Evolutionary conservation across 202 grass and related monocot species (phyloP).

Genomic region (Digitaria exilis): DNA sequence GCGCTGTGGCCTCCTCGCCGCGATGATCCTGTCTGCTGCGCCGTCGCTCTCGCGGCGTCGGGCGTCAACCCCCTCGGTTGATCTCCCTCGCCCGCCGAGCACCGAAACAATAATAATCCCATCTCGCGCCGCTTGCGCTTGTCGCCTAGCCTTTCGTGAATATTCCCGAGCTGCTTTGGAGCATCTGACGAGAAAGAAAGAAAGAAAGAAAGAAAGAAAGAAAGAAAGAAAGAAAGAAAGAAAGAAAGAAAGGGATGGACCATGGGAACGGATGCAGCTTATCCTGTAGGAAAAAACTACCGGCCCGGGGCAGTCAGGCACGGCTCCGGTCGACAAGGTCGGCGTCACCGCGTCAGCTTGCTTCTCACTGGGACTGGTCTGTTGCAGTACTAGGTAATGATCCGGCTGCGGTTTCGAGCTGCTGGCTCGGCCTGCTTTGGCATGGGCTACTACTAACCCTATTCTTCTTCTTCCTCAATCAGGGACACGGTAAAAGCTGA

Average conservation of each 20-base stretch:
- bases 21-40: conserved; percentile 33
- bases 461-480: background rate
- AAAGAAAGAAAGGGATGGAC: background rate
- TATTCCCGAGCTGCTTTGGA: conserved; percentile 45
- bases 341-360: conserved; percentile 34
- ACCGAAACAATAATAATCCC: conserved; percentile 3
- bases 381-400: conserved; percentile 40
- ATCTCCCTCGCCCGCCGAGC: conserved; percentile 37
- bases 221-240: conserved; percentile 17
- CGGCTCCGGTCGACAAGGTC: conserved; percentile 31
- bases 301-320: conserved; percentile 12
- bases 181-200: conserved; percentile 40
- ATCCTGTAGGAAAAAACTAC: conserved; percentile 25
- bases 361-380: conserved; percentile 30
- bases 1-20: background rate
- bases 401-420: conserved; percentile 7
- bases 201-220: background rate
- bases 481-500: background rate
- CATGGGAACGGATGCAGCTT: background rate
- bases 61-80: conserved; percentile 32
- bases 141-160: conserved; percentile 53
- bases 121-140: conserved; percentile 16
- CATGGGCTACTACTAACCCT: conserved; percentile 1
- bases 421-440: background rate
- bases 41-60: conserved; percentile 41